Evolutionary conservation across 1,284 basidiomycete species (phyloP).

Genomic region (Sanghuangporus weigelae): DNA sequence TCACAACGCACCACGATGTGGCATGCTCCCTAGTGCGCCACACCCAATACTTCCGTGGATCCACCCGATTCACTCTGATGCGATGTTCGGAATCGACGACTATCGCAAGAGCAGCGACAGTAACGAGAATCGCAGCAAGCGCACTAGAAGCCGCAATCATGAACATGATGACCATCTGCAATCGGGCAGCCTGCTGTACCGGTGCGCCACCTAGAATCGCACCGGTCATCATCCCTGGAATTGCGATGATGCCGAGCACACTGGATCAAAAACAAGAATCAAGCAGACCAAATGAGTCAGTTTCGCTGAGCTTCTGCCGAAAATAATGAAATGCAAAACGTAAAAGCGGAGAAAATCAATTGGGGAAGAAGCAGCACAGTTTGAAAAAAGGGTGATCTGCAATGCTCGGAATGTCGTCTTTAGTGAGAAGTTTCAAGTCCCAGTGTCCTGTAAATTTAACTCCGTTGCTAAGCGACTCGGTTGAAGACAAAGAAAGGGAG

Average conservation of each 20-base stretch:
- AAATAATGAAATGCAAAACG: neutral
- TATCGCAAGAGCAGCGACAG: conserved; percentile 52
- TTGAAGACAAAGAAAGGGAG: neutral
- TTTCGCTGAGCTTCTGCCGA: neutral
- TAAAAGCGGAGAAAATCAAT: neutral
- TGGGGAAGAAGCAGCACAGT: neutral
- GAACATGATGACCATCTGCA: conserved; percentile 91
- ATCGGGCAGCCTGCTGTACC: conserved; percentile 75
- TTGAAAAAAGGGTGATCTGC: neutral
- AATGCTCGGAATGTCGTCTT: neutral
- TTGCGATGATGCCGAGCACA: conserved; percentile 75
- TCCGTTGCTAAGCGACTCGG: neutral
- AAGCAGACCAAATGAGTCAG: neutral
- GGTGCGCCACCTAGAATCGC: conserved; percentile 81
- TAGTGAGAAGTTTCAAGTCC: neutral
- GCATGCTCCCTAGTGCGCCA: conserved; percentile 36
- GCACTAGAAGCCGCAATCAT: conserved; percentile 79
- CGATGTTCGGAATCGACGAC: conserved; percentile 67
- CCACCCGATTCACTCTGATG: conserved; percentile 64
- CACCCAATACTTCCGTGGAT: conserved; percentile 42
- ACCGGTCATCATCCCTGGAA: conserved; percentile 85
- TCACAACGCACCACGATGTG: conserved; percentile 3
- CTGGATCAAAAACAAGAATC: conserved; percentile 30
- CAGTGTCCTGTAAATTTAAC: neutral
- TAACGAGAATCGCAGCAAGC: conserved; percentile 60